Conservation (phyloP, 192 early-diverging fungal species). For the Funneliformis geosporum region DNA sequence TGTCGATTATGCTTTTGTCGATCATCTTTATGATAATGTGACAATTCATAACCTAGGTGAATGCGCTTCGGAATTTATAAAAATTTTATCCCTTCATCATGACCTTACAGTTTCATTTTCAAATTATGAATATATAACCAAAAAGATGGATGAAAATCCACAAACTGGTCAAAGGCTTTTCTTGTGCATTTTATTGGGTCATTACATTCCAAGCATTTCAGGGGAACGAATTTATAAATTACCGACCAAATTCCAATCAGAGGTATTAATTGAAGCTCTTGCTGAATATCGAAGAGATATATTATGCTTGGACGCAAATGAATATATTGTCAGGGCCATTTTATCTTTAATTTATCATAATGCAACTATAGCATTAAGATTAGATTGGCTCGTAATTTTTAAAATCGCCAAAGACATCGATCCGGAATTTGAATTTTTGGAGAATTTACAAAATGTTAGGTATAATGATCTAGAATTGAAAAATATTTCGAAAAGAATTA, state of each 20-base stretch:
- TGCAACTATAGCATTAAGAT: background rate
- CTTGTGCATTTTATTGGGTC: background rate
- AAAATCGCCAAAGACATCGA: background rate
- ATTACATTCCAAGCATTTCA: background rate
- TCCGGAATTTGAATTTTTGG: background rate
- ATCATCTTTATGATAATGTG: background rate
- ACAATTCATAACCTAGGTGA: background rate
- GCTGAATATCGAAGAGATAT: background rate
- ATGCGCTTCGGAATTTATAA: background rate
- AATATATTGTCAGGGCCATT: background rate
- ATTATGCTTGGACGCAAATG: background rate
- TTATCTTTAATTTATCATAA: background rate
- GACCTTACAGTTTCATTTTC: background rate
- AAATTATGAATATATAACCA: background rate
- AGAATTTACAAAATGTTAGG: background rate
- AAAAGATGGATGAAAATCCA: background rate
- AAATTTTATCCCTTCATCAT: background rate
- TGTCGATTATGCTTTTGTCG: background rate
- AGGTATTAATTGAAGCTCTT: background rate
- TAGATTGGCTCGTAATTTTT: background rate
- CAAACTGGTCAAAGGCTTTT: background rate
- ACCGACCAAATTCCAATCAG: background rate
- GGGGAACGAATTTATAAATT: background rate
- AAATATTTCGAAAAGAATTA: background rate
- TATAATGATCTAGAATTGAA: background rate